Evolutionary conservation across 106 monocot genomes (phyloP).

Genomic region (Dactylorhiza incarnata): DNA sequence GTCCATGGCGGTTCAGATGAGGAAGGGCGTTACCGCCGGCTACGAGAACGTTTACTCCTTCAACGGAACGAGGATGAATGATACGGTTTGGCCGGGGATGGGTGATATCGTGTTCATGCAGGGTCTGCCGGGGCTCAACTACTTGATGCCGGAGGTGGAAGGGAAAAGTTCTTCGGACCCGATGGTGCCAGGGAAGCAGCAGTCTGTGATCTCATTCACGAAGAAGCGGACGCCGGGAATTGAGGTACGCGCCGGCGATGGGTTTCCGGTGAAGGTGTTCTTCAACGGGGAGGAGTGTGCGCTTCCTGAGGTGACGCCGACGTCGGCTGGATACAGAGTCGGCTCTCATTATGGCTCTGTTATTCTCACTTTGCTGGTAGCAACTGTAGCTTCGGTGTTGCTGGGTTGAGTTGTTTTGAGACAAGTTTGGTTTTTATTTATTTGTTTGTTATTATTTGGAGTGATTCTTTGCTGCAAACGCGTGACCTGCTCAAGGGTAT

Average conservation of each 20-base stretch:
- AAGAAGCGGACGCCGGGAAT: conserved; percentile 53
- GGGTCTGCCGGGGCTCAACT: conserved; percentile 47
- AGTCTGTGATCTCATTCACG: conserved; percentile 57
- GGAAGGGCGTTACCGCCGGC: conserved; percentile 12
- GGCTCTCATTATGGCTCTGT: neutral
- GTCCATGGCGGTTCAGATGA: conserved; percentile 48
- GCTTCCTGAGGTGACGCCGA: conserved; percentile 47
- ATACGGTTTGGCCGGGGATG: conserved; percentile 16
- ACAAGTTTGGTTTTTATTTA: neutral
- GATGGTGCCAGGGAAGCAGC: conserved; percentile 65
- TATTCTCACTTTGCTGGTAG: conserved; percentile 2
- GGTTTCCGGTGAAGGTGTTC: conserved; percentile 69
- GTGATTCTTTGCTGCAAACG: no score
- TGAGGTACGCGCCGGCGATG: conserved; percentile 46
- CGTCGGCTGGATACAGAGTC: conserved; percentile 1
- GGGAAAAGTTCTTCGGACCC: conserved; percentile 22
- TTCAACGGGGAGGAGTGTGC: conserved; percentile 96
- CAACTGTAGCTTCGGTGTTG: conserved; percentile 9
- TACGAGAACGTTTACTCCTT: conserved; percentile 44
- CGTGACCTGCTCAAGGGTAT: no score
- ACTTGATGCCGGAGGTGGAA: conserved; percentile 37
- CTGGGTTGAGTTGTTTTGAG: neutral
- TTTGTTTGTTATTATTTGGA: no score
- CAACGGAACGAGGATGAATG: conserved; percentile 59
- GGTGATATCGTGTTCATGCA: conserved; percentile 52